These are phyloP conservation scores for Penicillium janthinellum DNA, from an alignment of 2,329 filamentous ascomycete species.

Conservation along the genomic window DNA sequence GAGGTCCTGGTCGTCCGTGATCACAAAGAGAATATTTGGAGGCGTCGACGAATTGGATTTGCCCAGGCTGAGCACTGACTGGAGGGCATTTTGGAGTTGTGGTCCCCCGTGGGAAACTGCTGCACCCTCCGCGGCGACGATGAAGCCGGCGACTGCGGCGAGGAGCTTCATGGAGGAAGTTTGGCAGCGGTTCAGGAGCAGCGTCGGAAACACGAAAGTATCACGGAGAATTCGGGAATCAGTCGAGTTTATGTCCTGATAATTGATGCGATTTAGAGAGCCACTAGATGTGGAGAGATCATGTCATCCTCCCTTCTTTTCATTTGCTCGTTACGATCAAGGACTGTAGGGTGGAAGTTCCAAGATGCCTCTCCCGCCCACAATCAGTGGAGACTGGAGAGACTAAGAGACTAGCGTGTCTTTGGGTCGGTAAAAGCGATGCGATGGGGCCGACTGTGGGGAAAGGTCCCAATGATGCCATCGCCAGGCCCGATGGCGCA, in stretches of 20 bases:
- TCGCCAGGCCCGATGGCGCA: neutral
- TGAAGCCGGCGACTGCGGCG: conserved; percentile 14
- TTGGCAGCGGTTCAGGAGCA: neutral
- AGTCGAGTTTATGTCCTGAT: neutral
- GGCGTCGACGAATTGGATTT: conserved; percentile 12
- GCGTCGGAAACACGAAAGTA: neutral
- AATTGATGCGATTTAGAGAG: neutral
- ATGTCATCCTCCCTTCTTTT: neutral
- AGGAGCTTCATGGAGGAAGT: conserved; percentile 24
- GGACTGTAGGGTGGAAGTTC: neutral
- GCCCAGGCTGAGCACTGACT: conserved; percentile 10
- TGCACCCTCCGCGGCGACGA: conserved; percentile 19
- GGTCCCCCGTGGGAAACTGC: neutral
- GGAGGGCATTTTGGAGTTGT: conserved; percentile 14
- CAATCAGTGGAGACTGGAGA: too few species aligned
- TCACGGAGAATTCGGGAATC: neutral
- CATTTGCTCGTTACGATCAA: neutral
- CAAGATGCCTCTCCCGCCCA: neutral
- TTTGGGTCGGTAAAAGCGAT: neutral
- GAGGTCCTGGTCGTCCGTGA: conserved; percentile 69
- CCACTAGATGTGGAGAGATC: neutral
- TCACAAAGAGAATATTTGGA: conserved; percentile 66
- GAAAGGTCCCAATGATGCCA: conserved; percentile 17
- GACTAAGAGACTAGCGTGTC: neutral
- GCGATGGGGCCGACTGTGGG: neutral